Evolutionary conservation across 495 filamentous ascomycete species (phyloP), one percentile per base, ranked within the genome.

Genomic region (Penicillium egyptiacum): DNA sequence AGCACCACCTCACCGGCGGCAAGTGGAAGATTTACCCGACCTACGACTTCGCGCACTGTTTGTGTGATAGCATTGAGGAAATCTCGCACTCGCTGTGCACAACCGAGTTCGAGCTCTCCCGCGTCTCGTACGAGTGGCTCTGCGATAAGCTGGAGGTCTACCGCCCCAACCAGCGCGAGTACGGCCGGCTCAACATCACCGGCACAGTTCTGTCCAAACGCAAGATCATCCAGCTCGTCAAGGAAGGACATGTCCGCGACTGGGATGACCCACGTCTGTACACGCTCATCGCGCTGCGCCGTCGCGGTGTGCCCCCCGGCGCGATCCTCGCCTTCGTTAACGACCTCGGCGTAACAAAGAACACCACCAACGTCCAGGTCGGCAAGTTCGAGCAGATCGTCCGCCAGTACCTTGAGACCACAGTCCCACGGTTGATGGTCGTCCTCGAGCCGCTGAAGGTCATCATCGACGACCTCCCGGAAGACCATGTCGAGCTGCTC

Each of bases 191-290:
- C 31, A 93, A 89, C 60, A 79, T 96, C 17, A 81, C 81, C 8
- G 92, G 92, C 20, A 91, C 90, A 0, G 84, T 96, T 26, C 82
- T 95, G 50, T 90, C 86, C 55, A 96, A 96, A 75, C 80, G 92
- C 42, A 87, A 88, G 67, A 86, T 96, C 56, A 80, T 83, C 47
- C 84, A 88, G 71, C 79, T 96, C 12, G 89, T 95, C 19, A 82
- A 86, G 20, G 81, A 82, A 54, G 81, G 82, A 28, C 75, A 86
- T 65, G 91, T 96, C 20, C 81, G 87, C 11, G 88, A 83, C 54
- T 96, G 91, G 89, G 89, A 96, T 55, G 92, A 96, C 64, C 92
- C 92, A 1, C 82, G 92, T 17, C 83, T 96, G 5, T 95, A 89
- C 75, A 96, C 92, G 1, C 75, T 96, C n/a, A 91, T 93, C 51